Conservation (phyloP, 73 alveolate species). For the Tetrahymena borealis region DNA sequence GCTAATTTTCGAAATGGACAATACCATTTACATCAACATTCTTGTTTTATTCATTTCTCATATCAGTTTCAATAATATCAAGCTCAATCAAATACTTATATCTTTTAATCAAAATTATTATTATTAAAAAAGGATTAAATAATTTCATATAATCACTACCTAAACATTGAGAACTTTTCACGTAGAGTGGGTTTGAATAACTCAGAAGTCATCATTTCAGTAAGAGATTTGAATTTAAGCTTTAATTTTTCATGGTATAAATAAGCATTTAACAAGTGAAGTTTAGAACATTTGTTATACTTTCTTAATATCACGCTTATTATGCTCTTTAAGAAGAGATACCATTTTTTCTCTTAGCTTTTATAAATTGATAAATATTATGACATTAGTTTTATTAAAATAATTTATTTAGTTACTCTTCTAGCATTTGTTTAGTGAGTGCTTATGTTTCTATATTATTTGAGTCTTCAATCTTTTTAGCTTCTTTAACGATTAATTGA, state of each 20-base stretch:
- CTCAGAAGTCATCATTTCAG: not conserved
- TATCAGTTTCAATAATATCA: constrained; percentile 8
- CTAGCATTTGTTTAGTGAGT: not conserved
- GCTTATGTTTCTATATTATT: constrained; percentile 5
- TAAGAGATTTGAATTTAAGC: not conserved
- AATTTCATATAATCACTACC: not conserved
- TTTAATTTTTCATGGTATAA: not conserved
- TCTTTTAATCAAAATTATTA: too few species aligned
- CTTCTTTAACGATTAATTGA: not conserved
- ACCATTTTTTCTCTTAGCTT: constrained; percentile 7
- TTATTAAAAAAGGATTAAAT: not conserved
- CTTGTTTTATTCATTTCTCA: not conserved
- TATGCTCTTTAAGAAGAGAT: not conserved
- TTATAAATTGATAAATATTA: constrained; percentile 10
- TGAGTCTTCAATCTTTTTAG: not conserved
- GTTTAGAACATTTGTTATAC: not conserved
- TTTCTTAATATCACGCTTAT: not conserved
- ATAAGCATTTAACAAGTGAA: not conserved
- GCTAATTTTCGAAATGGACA: not conserved
- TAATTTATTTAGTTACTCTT: constrained; percentile 1
- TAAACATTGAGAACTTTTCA: constrained; percentile 1
- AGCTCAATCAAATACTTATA: not conserved
- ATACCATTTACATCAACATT: not conserved
- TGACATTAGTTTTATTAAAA: not conserved
- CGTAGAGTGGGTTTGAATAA: not conserved